Evolutionary conservation across 306 rosid species (phyloP), one percentile per base, ranked within the genome.

Genomic region (Hippophae rhamnoides): DNA sequence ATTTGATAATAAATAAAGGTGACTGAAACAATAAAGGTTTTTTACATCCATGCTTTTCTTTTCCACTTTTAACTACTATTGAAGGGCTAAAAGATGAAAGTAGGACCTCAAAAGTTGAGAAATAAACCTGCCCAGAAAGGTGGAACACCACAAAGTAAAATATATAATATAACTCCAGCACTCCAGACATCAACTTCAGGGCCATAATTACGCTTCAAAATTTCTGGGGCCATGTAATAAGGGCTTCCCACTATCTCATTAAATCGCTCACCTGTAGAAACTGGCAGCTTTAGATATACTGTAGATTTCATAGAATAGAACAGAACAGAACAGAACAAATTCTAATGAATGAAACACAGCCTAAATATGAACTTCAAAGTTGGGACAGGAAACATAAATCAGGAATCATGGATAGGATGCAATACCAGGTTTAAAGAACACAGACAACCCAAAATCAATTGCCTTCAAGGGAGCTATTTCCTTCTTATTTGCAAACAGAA

Each of bases 81-180:
- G 9, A 43, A 4, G 4, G 5, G 11, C 43, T 43, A 10, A 41
- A 54, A 38, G 9, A 52, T 48, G 11, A 51, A 52, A 52, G 43
- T 43, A 52, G n/a, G 62, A 6, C 5, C 57, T 7, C 42, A 12
- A 53, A 23, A 47, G 10, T 51, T 41, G 57, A 49, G 60, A 60
- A 48, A 63, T 81, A 64, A 60, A 90, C 97, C 97, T 68, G 96
- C 97, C 97, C 97, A 89, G 64, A 89, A 89, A 41, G 94, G 96
- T 41, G 96, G 96, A 60, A 73, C 86, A 40, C 96, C 96, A 69
- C 84, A 76, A 45, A 89, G 86, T 69, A 89, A 74, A 59, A 89
- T 89, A 73, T 89, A 89, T 9, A 85, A 69, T 65, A 89, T 85
- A 70, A 89, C 86, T 59, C 96, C 96, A 47, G 86, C 94, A 74